Evolutionary conservation across 139 green algal species (phyloP).

Genomic region (Chlamydomonas schloesseri): DNA sequence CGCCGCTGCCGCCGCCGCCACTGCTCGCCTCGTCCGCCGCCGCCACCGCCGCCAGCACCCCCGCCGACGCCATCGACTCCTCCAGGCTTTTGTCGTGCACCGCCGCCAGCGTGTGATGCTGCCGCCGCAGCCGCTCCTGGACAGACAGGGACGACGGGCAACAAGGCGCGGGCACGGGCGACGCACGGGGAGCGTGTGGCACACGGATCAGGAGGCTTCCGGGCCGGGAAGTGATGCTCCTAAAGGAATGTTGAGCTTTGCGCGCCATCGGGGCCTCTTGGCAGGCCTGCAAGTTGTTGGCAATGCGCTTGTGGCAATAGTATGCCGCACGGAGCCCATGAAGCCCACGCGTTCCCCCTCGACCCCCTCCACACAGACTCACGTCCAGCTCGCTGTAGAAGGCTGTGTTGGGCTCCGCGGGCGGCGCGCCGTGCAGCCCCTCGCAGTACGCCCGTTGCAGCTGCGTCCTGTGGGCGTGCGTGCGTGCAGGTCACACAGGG

Average conservation of each 20-base stretch:
- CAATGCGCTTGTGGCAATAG: too few relatives aligned
- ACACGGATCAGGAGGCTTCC: too few relatives aligned
- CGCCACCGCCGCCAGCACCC: neutral
- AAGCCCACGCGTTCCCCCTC: too few relatives aligned
- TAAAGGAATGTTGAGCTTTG: too few relatives aligned
- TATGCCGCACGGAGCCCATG: too few relatives aligned
- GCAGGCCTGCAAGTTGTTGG: too few relatives aligned
- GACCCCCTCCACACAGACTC: too few relatives aligned
- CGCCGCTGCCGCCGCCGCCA: neutral
- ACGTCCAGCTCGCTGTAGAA: conserved; percentile 44
- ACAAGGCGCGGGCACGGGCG: too few relatives aligned
- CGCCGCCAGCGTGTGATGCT: conserved; percentile 24
- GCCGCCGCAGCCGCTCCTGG: conserved; percentile 39
- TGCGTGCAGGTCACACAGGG: neutral
- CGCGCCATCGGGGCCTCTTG: too few relatives aligned
- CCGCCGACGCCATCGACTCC: conserved; percentile 12
- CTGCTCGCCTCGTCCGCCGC: neutral
- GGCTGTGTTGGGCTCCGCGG: conserved; percentile 24
- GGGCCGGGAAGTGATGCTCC: too few relatives aligned
- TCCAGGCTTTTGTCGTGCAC: conserved; percentile 10
- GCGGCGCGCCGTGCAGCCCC: conserved; percentile 18
- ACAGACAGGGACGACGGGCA: too few relatives aligned
- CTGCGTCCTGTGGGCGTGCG: neutral
- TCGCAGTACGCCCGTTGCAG: conserved; percentile 17
- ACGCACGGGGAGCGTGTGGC: too few relatives aligned